phyloP scores from a whole-genome alignment of 1,284 basidiomycete species.

The Pyrrhoderma noxium region DNA sequence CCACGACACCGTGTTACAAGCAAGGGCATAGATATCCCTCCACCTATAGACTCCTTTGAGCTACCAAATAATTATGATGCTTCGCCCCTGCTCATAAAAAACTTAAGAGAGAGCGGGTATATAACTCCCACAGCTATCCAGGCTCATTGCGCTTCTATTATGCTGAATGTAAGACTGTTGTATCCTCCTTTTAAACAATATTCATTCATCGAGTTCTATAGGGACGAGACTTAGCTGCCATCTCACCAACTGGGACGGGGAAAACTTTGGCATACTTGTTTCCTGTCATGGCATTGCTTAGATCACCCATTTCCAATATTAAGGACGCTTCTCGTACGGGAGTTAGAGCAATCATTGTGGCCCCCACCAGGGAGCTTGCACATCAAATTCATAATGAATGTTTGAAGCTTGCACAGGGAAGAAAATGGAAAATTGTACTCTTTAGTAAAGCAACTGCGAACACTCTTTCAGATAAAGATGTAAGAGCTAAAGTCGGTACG shows the following conservation, averaged over 20 bases:
- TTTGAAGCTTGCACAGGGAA: constrained; percentile 71
- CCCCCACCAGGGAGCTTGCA: constrained; percentile 94
- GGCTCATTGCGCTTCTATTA: constrained; percentile 64
- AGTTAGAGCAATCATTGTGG: constrained; percentile 75
- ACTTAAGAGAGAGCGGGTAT: constrained; percentile 55
- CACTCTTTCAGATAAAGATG: constrained; percentile 59
- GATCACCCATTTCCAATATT: constrained; percentile 48
- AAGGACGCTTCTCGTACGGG: constrained; percentile 47
- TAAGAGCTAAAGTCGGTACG: constrained; percentile 66
- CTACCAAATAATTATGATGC: constrained; percentile 50
- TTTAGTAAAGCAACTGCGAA: constrained; percentile 82
- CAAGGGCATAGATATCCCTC: constrained; percentile 63
- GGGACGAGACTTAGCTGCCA: constrained; percentile 76
- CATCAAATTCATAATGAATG: constrained; percentile 95
- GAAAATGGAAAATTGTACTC: constrained; percentile 78
- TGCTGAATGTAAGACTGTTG: constrained; percentile 49
- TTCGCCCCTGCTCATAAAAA: constrained; percentile 50
- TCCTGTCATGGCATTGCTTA: constrained; percentile 66
- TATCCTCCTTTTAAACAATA: constrained; percentile 3
- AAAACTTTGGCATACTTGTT: constrained; percentile 89
- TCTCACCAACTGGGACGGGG: constrained; percentile 92
- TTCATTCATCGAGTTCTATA: not conserved
- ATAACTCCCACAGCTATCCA: constrained; percentile 66
- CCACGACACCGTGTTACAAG: constrained; percentile 55
- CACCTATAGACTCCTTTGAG: constrained; percentile 49